A percentile compares a stretch with the other conserved stretches of the same genome.
phyloP scores from a whole-genome alignment of 1,139 yeast species.

The Hyphopichia pseudoburtonii region DNA sequence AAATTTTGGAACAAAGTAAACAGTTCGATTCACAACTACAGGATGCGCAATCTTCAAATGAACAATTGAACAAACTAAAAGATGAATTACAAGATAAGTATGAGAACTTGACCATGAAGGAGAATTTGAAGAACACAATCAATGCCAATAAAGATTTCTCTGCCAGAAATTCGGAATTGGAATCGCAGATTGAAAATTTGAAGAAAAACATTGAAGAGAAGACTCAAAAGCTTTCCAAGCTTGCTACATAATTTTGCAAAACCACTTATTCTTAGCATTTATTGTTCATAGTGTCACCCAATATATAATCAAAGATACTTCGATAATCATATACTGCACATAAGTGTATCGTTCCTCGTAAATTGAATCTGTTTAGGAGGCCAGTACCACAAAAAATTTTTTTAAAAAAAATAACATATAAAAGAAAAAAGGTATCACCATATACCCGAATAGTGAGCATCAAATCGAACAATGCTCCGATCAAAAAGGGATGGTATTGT shows the following conservation, averaged over 20 bases:
- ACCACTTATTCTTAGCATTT: too few species aligned
- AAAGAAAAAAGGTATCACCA: too few species aligned
- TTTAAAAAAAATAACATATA: too few species aligned
- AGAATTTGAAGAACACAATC: slow-evolving; percentile 44
- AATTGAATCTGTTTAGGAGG: too few species aligned
- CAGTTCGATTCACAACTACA: slow-evolving; percentile 26
- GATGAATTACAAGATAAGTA: slow-evolving; percentile 28
- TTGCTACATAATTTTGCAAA: not conserved
- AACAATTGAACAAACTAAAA: slow-evolving; percentile 16
- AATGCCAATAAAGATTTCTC: slow-evolving; percentile 46
- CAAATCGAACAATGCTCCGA: too few species aligned
- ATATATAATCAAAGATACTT: too few species aligned
- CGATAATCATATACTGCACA: too few species aligned
- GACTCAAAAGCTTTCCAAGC: slow-evolving; percentile 14
- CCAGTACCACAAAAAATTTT: too few species aligned
- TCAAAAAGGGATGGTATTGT: too few species aligned
- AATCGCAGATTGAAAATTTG: slow-evolving; percentile 29
- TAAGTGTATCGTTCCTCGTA: too few species aligned
- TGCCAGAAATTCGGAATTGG: slow-evolving; percentile 37
- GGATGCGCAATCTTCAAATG: slow-evolving; percentile 21
- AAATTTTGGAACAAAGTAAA: slow-evolving; percentile 38
- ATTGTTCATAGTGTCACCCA: too few species aligned
- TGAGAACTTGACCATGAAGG: slow-evolving; percentile 45
- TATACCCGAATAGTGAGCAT: too few species aligned
- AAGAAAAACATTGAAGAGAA: slow-evolving; percentile 20